Evolutionary conservation across 805 yeast species (phyloP).

Genomic region (Suhomyces faveliae): DNA sequence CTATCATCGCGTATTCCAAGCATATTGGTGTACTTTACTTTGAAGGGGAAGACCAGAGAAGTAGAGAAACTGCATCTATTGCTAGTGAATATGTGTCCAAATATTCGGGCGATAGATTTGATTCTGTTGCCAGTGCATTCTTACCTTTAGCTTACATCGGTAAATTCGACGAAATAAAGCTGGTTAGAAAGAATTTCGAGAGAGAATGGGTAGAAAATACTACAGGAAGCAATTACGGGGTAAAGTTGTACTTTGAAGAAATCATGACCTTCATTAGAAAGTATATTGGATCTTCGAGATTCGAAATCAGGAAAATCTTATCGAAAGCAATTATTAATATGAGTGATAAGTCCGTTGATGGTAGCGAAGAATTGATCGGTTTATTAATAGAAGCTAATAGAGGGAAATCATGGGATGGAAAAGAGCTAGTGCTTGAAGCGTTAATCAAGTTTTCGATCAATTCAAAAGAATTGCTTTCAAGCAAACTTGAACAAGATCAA

Average conservation of each 20-base stretch:
- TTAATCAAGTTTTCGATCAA: conserved; percentile 57
- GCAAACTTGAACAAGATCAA: conserved; percentile 10
- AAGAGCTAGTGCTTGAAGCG: conserved; percentile 72
- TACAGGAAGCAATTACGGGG: conserved; percentile 68
- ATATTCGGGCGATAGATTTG: conserved; percentile 67
- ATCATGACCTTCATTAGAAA: conserved; percentile 52
- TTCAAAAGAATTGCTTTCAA: conserved; percentile 35
- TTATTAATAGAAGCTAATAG: conserved; percentile 58
- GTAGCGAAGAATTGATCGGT: conserved; percentile 39
- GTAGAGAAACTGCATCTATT: conserved; percentile 53
- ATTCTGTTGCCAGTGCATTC: conserved; percentile 57
- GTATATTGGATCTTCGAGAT: conserved; percentile 56
- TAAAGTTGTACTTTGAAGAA: conserved; percentile 67
- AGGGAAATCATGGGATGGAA: conserved; percentile 89
- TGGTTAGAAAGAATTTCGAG: conserved; percentile 49
- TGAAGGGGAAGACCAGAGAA: conserved; percentile 43
- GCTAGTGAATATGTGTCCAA: conserved; percentile 67
- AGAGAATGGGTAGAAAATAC: conserved; percentile 77
- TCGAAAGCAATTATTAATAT: conserved; percentile 66
- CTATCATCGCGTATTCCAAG: conserved; percentile 53
- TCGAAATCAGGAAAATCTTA: conserved; percentile 64
- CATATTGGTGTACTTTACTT: conserved; percentile 58
- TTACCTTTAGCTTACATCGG: conserved; percentile 81
- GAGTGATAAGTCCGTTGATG: conserved; percentile 36
- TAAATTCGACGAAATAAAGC: conserved; percentile 56